Evolutionary conservation across 768 basidiomycete species (phyloP).

Genomic region (Leccinum barrowsii): DNA sequence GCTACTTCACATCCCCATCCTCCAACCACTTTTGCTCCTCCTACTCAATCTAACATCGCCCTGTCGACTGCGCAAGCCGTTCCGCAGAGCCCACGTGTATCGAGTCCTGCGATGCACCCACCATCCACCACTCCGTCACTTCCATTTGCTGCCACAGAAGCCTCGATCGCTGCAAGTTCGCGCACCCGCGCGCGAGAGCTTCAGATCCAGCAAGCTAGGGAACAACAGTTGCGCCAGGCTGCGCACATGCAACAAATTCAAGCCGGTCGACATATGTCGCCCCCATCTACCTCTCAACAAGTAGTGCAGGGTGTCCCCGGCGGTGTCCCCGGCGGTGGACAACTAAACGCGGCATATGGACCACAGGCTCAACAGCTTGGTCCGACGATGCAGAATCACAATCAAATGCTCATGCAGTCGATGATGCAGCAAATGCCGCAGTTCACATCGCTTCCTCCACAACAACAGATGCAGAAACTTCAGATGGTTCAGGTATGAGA

Average conservation of each 20-base stretch:
- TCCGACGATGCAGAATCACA: slow-evolving; percentile 49
- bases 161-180: slow-evolving; percentile 30
- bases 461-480: slow-evolving; percentile 60
- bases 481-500: slow-evolving; percentile 46
- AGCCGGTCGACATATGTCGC: slow-evolving; percentile 41
- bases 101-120: slow-evolving; percentile 31
- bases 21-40: slow-evolving; percentile 17
- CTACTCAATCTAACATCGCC: slow-evolving; percentile 14
- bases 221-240: slow-evolving; percentile 33
- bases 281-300: slow-evolving; percentile 29
- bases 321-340: slow-evolving; percentile 12
- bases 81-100: slow-evolving; percentile 32
- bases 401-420: slow-evolving; percentile 57
- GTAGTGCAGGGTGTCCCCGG: slow-evolving; percentile 14
- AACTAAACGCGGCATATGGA: slow-evolving; percentile 23
- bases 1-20: slow-evolving; percentile 21
- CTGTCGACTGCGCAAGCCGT: slow-evolving; percentile 14
- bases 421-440: slow-evolving; percentile 49
- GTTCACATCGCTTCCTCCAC: slow-evolving; percentile 49
- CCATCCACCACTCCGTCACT: slow-evolving; percentile 29
- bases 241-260: slow-evolving; percentile 35
- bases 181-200: slow-evolving; percentile 34
- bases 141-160: slow-evolving; percentile 32
- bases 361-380: slow-evolving; percentile 42
- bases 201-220: slow-evolving; percentile 35